A percentile compares a stretch with the other conserved stretches of the same genome.
Conservation (phyloP, 805 yeast genomes). For the Yueomyces sinensis region DNA sequence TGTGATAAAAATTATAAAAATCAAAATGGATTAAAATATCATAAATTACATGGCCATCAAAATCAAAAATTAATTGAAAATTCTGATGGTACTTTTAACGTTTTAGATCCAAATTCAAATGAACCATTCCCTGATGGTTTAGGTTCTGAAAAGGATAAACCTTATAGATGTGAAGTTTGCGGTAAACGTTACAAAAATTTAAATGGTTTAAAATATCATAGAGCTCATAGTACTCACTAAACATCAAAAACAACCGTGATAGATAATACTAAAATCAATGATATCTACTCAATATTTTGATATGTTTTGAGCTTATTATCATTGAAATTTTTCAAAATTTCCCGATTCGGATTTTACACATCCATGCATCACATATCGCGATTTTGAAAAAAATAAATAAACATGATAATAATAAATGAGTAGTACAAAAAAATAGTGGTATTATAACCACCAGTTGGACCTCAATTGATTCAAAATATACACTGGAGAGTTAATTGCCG, state of each 20-base stretch:
- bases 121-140: slow-evolving; percentile 88
- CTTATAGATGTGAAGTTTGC: slow-evolving; percentile 96
- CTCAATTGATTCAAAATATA: too few species aligned
- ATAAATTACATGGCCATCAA: slow-evolving; percentile 91
- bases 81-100: slow-evolving; percentile 85
- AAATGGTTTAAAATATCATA: slow-evolving; percentile 91
- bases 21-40: slow-evolving; percentile 94
- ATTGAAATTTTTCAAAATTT: too few species aligned
- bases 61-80: slow-evolving; percentile 84
- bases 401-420: too few species aligned
- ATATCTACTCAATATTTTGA: too few species aligned
- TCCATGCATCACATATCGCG: neutral
- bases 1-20: slow-evolving; percentile 96
- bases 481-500: too few species aligned
- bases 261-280: too few species aligned
- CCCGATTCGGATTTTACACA: neutral
- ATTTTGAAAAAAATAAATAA: too few species aligned
- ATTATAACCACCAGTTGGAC: too few species aligned
- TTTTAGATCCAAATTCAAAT: slow-evolving; percentile 82
- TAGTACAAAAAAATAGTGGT: too few species aligned
- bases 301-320: too few species aligned
- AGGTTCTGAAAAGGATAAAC: slow-evolving; percentile 94
- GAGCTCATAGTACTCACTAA: slow-evolving; percentile 95
- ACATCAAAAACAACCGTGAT: slow-evolving; percentile 2
- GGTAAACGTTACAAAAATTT: slow-evolving; percentile 93